phyloP scores from a whole-genome alignment of 345 rosid species.

The Syzygium aqueum region DNA sequence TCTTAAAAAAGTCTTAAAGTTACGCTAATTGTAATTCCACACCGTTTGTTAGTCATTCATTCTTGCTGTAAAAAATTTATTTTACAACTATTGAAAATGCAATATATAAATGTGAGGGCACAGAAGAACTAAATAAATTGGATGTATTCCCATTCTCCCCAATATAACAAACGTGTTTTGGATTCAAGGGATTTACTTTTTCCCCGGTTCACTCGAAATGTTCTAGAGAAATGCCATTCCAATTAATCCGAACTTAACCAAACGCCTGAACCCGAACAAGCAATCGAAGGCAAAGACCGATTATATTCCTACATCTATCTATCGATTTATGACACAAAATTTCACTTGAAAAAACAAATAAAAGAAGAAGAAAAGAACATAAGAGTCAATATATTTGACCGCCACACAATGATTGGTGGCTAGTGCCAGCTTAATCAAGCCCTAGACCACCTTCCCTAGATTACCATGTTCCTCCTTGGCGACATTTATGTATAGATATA shows the following conservation, averaged over 20 bases:
- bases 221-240: background rate
- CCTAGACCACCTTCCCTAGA: background rate
- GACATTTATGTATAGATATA: background rate
- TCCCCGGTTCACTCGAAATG: background rate
- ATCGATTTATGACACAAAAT: background rate
- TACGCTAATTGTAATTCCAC: background rate
- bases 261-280: background rate
- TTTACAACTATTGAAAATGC: background rate
- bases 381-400: background rate
- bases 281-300: background rate
- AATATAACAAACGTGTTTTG: background rate
- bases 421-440: background rate
- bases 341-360: background rate
- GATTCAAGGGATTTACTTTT: background rate
- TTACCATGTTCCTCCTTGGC: background rate
- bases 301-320: background rate
- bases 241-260: background rate
- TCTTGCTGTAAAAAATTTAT: background rate
- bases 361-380: background rate
- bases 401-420: background rate
- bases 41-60: background rate
- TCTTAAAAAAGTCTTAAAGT: background rate
- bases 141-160: background rate
- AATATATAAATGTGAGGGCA: background rate
- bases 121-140: background rate